phyloP scores from a whole-genome alignment of 2,329 filamentous ascomycete species.

The Stagonosporopsis rhizophila region DNA sequence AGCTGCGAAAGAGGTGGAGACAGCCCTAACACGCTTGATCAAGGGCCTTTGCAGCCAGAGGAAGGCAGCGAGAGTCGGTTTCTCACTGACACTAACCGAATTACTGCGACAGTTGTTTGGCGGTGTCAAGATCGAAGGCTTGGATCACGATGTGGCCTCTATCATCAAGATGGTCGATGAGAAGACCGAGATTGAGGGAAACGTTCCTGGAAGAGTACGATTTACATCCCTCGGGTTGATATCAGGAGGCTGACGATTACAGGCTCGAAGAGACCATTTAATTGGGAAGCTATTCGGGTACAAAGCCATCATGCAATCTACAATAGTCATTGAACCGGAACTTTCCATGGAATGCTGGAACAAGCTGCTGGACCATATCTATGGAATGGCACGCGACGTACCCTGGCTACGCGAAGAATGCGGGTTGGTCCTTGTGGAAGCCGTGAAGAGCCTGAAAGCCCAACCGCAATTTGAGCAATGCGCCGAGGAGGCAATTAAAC shows the following conservation, averaged over 20 bases:
- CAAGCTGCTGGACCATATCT: slow-evolving; percentile 73
- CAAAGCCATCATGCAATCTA: slow-evolving; percentile 83
- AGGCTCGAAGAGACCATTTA: slow-evolving; percentile 86
- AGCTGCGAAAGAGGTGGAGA: slow-evolving; percentile 48
- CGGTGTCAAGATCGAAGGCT: slow-evolving; percentile 36
- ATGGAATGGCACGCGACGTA: slow-evolving; percentile 79
- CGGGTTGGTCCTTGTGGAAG: slow-evolving; percentile 79
- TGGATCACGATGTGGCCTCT: slow-evolving; percentile 50
- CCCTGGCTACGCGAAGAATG: slow-evolving; percentile 90
- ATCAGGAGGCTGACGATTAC: slow-evolving; percentile 3
- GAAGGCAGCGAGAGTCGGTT: slow-evolving; percentile 87
- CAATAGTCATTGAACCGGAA: slow-evolving; percentile 68
- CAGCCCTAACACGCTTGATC: slow-evolving; percentile 65
- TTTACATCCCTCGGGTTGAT: neutral
- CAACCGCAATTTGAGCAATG: slow-evolving; percentile 59
- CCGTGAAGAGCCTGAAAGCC: slow-evolving; percentile 63
- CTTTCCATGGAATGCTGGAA: slow-evolving; percentile 65
- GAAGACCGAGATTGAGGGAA: slow-evolving; percentile 60
- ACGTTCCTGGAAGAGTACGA: slow-evolving; percentile 61
- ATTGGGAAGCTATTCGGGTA: slow-evolving; percentile 88
- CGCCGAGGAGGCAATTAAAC: slow-evolving; percentile 68
- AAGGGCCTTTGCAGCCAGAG: slow-evolving; percentile 87
- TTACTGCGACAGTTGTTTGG: slow-evolving; percentile 75
- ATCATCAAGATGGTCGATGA: slow-evolving; percentile 61
- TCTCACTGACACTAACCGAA: slow-evolving; percentile 87